These are phyloP conservation scores for Cladorrhinum sp. DNA, from an alignment of 2,329 filamentous ascomycete genomes.

Conservation along the genomic window DNA sequence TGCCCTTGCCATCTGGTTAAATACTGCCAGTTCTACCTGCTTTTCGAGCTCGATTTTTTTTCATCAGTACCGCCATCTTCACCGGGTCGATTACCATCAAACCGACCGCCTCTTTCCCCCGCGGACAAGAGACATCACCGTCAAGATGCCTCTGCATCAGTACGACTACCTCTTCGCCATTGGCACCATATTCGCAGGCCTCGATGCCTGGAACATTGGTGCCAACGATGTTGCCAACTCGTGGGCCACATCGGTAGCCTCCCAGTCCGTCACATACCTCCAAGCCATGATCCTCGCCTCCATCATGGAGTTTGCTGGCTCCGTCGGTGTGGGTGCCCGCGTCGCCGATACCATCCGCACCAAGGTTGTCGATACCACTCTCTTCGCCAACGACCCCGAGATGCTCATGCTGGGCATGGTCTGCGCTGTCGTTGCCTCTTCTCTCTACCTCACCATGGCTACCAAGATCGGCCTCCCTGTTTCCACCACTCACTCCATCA, in stretches of 20 bases:
- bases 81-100: slow-evolving; percentile 11
- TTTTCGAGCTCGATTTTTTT: neutral
- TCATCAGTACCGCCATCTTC: neutral
- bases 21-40: slow-evolving; percentile 11
- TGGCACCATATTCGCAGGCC: slow-evolving; percentile 62
- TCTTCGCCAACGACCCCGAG: slow-evolving; percentile 47
- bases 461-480: slow-evolving; percentile 56
- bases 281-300: slow-evolving; percentile 58
- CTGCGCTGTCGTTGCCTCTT: slow-evolving; percentile 52
- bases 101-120: neutral
- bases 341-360: slow-evolving; percentile 61
- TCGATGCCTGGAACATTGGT: slow-evolving; percentile 65
- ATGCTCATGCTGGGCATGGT: slow-evolving; percentile 59
- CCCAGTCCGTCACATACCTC: slow-evolving; percentile 59
- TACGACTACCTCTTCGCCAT: slow-evolving; percentile 64
- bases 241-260: slow-evolving; percentile 72
- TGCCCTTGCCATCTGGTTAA: slow-evolving; percentile 6
- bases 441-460: slow-evolving; percentile 54
- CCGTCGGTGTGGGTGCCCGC: slow-evolving; percentile 57
- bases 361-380: slow-evolving; percentile 50
- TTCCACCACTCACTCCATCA: slow-evolving; percentile 60
- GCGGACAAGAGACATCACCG: slow-evolving; percentile 1
- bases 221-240: slow-evolving; percentile 71
- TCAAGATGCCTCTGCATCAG: slow-evolving; percentile 41
- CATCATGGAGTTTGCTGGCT: slow-evolving; percentile 61